A percentile compares a stretch with the other conserved stretches of the same genome.
phyloP scores from a whole-genome alignment of 1,284 basidiomycete genomes.

The Cystobasidium slooffiae region DNA sequence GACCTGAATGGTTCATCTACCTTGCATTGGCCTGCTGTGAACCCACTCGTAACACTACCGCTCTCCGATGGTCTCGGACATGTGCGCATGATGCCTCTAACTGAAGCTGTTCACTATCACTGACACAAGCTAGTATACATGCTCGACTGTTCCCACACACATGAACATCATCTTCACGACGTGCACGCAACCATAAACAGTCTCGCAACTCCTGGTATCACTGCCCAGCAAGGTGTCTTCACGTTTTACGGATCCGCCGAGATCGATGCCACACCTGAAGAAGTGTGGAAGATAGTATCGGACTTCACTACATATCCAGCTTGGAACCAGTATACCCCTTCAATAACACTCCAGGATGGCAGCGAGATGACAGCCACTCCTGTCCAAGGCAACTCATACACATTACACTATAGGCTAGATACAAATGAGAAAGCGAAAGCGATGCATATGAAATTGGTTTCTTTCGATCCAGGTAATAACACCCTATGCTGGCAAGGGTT shows the following conservation, averaged over 20 bases:
- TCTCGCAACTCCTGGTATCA: slow-evolving; percentile 20
- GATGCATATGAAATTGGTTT: slow-evolving; percentile 11
- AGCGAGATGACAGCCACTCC: neutral
- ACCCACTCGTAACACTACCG: too few species aligned
- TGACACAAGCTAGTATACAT: too few species aligned
- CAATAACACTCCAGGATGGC: neutral
- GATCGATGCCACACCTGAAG: slow-evolving; percentile 19
- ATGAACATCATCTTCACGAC: neutral
- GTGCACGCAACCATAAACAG: neutral
- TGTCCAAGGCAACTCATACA: neutral
- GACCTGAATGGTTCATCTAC: too few species aligned
- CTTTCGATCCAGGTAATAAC: neutral
- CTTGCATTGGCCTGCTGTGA: too few species aligned
- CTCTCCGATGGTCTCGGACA: too few species aligned
- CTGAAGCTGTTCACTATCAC: too few species aligned
- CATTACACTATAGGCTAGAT: slow-evolving; percentile 21
- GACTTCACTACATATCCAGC: slow-evolving; percentile 9
- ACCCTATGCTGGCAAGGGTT: slow-evolving; percentile 27
- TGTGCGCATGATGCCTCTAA: too few species aligned
- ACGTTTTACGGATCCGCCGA: slow-evolving; percentile 22
- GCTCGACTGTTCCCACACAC: too few species aligned
- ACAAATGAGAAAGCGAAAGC: neutral
- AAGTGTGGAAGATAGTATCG: slow-evolving; percentile 27
- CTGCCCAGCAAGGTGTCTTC: slow-evolving; percentile 23
- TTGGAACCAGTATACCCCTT: slow-evolving; percentile 41